Evolutionary conservation across 805 yeast genomes (phyloP).

Genomic region (Huiozyma naganishii): DNA sequence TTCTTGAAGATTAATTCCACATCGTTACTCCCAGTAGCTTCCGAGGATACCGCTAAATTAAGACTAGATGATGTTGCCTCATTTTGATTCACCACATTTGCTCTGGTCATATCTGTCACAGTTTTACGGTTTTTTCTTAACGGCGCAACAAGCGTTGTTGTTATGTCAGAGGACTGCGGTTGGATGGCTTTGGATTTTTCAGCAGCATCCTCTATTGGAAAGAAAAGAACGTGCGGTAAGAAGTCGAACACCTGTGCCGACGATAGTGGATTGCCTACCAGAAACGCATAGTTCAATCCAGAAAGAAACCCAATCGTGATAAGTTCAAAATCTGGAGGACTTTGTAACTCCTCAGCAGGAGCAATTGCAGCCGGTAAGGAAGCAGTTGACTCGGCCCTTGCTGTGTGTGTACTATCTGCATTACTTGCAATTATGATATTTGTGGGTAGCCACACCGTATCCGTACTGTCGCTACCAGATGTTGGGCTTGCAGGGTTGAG

Average conservation of each 20-base stretch:
- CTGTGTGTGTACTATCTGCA: slow-evolving; percentile 7
- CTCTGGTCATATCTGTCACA: not conserved
- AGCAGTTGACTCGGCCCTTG: slow-evolving; percentile 21
- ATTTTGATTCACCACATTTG: not conserved
- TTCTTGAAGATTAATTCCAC: not conserved
- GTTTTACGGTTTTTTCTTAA: not conserved
- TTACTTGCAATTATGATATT: not conserved
- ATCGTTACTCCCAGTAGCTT: not conserved
- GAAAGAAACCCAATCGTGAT: slow-evolving; percentile 43
- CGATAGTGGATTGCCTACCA: slow-evolving; percentile 74
- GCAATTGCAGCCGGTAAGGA: slow-evolving; percentile 33
- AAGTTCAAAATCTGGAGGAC: slow-evolving; percentile 16
- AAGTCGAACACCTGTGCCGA: slow-evolving; percentile 61
- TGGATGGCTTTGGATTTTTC: not conserved
- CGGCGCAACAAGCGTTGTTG: not conserved
- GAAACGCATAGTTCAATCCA: slow-evolving; percentile 76
- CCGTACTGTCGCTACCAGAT: not conserved
- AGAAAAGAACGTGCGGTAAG: slow-evolving; percentile 61
- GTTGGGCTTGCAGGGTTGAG: not conserved
- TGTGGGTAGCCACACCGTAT: slow-evolving; percentile 28
- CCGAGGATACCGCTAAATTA: not conserved
- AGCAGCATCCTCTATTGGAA: slow-evolving; percentile 30
- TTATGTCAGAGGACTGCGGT: not conserved
- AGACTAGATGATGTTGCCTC: not conserved
- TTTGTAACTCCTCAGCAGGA: slow-evolving; percentile 30